phyloP scores from a whole-genome alignment of 257 asterid genomes.

The Solanum neorickii region DNA sequence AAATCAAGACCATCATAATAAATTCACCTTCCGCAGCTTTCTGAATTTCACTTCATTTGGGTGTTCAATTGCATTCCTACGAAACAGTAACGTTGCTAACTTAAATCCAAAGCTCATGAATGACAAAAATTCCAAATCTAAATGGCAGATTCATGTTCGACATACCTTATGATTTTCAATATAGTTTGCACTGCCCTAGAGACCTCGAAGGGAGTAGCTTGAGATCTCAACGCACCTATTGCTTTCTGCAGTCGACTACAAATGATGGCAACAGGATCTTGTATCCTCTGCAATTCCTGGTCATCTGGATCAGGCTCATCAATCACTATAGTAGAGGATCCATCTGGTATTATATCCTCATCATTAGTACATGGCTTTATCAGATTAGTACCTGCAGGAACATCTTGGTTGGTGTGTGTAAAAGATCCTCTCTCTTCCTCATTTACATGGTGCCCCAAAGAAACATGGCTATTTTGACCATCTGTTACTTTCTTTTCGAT shows the following conservation, averaged over 20 bases:
- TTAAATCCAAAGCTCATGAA: background rate
- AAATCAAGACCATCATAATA: background rate
- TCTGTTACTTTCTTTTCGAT: background rate
- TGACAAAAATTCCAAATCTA: background rate
- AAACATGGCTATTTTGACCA: background rate
- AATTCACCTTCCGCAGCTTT: conserved; percentile 65
- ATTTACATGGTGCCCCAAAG: background rate
- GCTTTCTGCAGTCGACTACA: conserved; percentile 62
- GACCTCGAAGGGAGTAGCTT: conserved; percentile 38
- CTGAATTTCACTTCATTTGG: conserved; percentile 66
- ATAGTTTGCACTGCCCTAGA: conserved; percentile 41
- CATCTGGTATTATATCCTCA: background rate
- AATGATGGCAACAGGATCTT: conserved; percentile 61
- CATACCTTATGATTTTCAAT: conserved; percentile 36
- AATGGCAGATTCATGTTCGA: conserved; percentile 9
- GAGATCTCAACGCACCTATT: conserved; percentile 44
- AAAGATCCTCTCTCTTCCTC: conserved; percentile 1
- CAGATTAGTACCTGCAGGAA: conserved; percentile 12
- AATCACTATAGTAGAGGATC: conserved; percentile 1
- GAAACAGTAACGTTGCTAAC: background rate
- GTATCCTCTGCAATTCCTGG: conserved; percentile 61
- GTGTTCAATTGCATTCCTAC: conserved; percentile 79
- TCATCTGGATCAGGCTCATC: conserved; percentile 48
- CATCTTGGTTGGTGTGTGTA: conserved; percentile 10
- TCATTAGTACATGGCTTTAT: conserved; percentile 21